These are phyloP conservation scores for Gyrodon lividus DNA, from an alignment of 768 basidiomycete species.

Conservation along the genomic window DNA sequence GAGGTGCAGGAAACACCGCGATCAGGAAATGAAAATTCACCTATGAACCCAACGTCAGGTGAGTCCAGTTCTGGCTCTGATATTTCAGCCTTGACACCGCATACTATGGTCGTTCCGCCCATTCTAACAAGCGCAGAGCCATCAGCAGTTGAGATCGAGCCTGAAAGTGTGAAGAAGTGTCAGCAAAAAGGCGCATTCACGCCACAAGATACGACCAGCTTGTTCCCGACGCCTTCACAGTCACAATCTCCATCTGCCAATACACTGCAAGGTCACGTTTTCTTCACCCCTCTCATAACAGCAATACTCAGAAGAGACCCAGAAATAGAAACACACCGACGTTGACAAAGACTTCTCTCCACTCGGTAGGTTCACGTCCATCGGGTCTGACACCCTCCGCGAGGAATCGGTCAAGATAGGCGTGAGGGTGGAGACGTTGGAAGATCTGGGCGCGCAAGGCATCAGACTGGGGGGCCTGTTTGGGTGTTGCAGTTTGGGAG, in stretches of 20 bases:
- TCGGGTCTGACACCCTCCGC: conserved; percentile 79
- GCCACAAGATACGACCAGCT: not conserved
- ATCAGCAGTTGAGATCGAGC: conserved; percentile 91
- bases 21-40: conserved; percentile 40
- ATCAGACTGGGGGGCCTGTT: conserved; percentile 16
- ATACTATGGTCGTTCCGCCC: conserved; percentile 93
- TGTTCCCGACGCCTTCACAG: not conserved
- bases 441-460: conserved; percentile 50
- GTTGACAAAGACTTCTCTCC: conserved; percentile 77
- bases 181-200: not conserved
- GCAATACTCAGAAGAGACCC: not conserved
- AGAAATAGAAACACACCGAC: conserved; percentile 56
- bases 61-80: conserved; percentile 83
- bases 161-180: conserved; percentile 36
- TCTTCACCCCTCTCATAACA: not conserved
- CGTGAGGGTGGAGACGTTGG: conserved; percentile 84
- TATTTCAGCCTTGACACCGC: conserved; percentile 94
- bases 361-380: conserved; percentile 66
- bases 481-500: not conserved
- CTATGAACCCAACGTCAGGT: conserved; percentile 78
- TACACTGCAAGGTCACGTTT: too few species aligned
- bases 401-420: conserved; percentile 86
- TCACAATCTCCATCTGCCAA: too few species aligned
- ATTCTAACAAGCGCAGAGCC: conserved; percentile 90
- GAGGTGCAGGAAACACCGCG: not conserved